A percentile compares a stretch with the other conserved stretches of the same genome.
Evolutionary conservation across 164 flowering plant species (phyloP).

Genomic region (Nymphaea colorata): DNA sequence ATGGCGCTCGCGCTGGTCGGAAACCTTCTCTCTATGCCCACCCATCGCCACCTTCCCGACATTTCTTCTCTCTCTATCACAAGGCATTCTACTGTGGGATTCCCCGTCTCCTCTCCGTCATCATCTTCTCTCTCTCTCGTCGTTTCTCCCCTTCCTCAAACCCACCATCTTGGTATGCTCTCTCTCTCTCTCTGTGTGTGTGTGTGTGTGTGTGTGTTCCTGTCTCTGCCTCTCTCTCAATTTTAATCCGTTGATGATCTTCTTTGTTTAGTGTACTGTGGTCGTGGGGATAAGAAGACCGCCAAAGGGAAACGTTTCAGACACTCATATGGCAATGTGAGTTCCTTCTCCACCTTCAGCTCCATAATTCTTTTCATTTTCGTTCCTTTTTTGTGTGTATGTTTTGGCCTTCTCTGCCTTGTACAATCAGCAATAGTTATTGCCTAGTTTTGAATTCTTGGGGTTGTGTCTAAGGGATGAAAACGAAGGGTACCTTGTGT

Average conservation of each 20-base stretch:
- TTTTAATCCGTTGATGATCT: background rate
- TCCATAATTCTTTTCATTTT: background rate
- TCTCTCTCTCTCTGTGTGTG: background rate
- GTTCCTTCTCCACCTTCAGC: conserved; percentile 9
- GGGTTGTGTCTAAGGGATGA: background rate
- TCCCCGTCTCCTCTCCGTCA: background rate
- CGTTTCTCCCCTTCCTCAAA: background rate
- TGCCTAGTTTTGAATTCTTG: background rate
- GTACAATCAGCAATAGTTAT: too few species aligned
- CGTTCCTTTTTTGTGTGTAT: background rate
- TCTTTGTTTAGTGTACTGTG: conserved; percentile 49
- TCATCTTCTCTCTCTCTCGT: background rate
- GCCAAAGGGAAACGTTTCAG: conserved; percentile 82
- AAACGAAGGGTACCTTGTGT: background rate
- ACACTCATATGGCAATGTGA: conserved; percentile 83
- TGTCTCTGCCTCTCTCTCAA: background rate
- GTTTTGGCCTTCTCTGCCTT: too few species aligned
- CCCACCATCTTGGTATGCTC: background rate
- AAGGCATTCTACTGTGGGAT: background rate
- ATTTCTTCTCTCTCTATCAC: background rate
- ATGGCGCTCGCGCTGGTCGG: background rate
- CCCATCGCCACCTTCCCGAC: background rate
- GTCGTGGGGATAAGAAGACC: conserved; percentile 87
- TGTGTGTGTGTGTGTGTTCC: too few species aligned
- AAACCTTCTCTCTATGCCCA: background rate